These are phyloP conservation scores for Pulveroboletus sp. DNA, from an alignment of 768 basidiomycete genomes.

Conservation along the genomic window DNA sequence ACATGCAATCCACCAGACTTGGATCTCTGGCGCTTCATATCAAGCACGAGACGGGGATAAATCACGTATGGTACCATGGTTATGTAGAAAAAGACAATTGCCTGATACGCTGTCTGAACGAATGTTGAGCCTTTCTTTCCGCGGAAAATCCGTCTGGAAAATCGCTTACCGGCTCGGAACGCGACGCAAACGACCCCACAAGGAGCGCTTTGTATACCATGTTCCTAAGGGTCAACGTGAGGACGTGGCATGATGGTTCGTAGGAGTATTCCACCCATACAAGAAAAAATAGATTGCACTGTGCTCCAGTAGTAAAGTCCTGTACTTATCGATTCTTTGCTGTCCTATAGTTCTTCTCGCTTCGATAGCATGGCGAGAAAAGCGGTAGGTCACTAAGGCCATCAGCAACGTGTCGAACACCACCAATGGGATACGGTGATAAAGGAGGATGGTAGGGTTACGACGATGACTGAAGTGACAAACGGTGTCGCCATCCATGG, in stretches of 20 bases:
- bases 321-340: constrained; percentile 5
- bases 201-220: background rate
- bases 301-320: constrained; percentile 8
- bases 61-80: constrained; percentile 7
- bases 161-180: background rate
- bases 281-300: constrained; percentile 12
- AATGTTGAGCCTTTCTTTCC: background rate
- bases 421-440: background rate
- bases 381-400: constrained; percentile 7
- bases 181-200: background rate
- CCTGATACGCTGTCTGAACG: background rate
- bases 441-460: background rate
- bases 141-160: background rate
- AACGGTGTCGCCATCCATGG: background rate
- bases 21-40: background rate
- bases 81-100: background rate
- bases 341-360: background rate
- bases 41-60: constrained; percentile 6
- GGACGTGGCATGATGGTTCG: background rate
- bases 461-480: background rate
- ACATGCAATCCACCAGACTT: background rate
- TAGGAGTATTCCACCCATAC: background rate
- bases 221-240: background rate
- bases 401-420: constrained; percentile 9
- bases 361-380: constrained; percentile 3